A percentile compares a stretch with the other conserved stretches of the same genome.
Conservation (phyloP, 2,329 filamentous ascomycete genomes). For the Alternaria hordeiaustralica region DNA sequence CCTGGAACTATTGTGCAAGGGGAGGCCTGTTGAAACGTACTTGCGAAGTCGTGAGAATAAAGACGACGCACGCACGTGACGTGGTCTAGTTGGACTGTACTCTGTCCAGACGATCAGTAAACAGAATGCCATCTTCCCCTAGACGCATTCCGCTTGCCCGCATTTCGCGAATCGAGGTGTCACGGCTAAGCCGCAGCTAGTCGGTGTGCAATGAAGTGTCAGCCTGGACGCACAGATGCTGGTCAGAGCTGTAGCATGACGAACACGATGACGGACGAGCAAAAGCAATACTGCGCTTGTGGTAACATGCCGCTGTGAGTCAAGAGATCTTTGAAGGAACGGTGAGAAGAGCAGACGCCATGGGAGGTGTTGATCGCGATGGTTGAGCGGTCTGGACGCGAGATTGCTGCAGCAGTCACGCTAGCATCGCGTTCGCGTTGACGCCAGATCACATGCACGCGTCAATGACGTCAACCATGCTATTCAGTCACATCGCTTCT, state of each 20-base stretch:
- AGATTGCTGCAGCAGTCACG: neutral
- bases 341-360: neutral
- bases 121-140: neutral
- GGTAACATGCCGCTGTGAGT: neutral
- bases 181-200: neutral
- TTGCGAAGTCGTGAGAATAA: neutral
- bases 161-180: neutral
- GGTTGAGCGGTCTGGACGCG: constrained; percentile 1
- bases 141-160: neutral
- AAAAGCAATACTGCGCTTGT: neutral
- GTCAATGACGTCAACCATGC: constrained; percentile 8
- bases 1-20: neutral
- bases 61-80: neutral
- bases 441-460: constrained; percentile 15
- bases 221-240: neutral
- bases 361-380: neutral
- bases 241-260: neutral
- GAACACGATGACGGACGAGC: neutral
- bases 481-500: neutral
- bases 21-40: neutral
- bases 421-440: constrained; percentile 3
- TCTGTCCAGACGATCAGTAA: neutral
- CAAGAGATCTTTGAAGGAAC: neutral
- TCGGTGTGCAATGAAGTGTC: neutral
- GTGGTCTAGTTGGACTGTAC: neutral